Base-by-base conservation (phyloP, 176 grass and related monocot species). In the Triticum dicoccoides region DNA sequence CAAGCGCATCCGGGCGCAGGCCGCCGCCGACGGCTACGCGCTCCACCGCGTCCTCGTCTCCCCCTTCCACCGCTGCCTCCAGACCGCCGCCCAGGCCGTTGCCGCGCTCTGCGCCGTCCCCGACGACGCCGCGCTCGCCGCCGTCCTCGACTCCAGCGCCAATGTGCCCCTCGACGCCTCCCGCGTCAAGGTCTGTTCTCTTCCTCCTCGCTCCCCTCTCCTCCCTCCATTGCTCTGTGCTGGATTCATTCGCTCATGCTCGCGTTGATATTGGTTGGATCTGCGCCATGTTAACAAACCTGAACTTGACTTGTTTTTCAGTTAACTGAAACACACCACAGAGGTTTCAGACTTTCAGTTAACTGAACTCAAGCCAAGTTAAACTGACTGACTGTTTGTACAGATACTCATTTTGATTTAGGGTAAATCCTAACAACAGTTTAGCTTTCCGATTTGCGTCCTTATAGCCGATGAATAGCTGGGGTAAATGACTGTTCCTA, bases 41-140 rank as follows among this genome's bases (percentile, higher is more conserved):
- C 24, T 97, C 84, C 82, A 92, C 47, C 86, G 95, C 37, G 90
- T 89, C 56, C 11, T 97, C 78, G 95, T 97, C 29, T 97, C 95
- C 13, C 95, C 90, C 13, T 97, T 97, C 82, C 78, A 73, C 25
- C 92, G 95, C 29, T 97, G 95, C 86, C 90, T 87, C 41, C 90
- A 97, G 90, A 97, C 95, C 20, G 90, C 92, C n/a, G 18, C 67
- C 20, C 86, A 90, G 84, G 90, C 82, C 18, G 35, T 91, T 81
- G n/a, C 88, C 23, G 90, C 84, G 6, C 78, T 94, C 66, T 92
- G 90, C 69, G 88, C 92, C 78, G 81, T 82, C 24, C 90, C 93
- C 73, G 81, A 92, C 51, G 84, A 86, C 77, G 88, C 11, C 69
- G 85, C 61, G 18, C 90, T 97, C 10, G 76, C 90, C 82, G 41